A percentile compares a stretch with the other conserved stretches of the same genome.
phyloP scores from a whole-genome alignment of 2,329 filamentous ascomycete species.

The Nemania sp. region DNA sequence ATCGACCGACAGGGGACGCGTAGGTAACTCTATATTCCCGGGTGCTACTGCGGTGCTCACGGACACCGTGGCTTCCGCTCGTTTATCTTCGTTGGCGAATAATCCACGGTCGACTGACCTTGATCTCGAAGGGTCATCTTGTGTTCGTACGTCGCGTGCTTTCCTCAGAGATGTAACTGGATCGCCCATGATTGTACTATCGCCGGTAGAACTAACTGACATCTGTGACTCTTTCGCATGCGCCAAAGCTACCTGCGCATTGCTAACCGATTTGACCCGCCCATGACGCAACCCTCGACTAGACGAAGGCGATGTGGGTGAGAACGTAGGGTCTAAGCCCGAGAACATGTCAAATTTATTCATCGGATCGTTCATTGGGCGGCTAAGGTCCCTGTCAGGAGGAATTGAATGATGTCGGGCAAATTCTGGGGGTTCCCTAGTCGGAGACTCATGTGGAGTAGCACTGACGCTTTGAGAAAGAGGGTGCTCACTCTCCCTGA shows the following conservation, averaged over 20 bases:
- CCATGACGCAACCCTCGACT: conserved; percentile 55
- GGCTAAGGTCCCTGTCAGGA: conserved; percentile 53
- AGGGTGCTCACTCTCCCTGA: conserved; percentile 72
- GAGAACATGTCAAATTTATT: conserved; percentile 55
- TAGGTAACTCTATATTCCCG: conserved; percentile 67
- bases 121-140: conserved; percentile 65
- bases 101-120: conserved; percentile 73
- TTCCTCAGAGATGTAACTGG: conserved; percentile 60
- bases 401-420: conserved; percentile 56
- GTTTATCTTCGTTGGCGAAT: conserved; percentile 71
- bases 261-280: conserved; percentile 59
- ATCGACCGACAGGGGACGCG: conserved; percentile 59
- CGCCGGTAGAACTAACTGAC: conserved; percentile 55
- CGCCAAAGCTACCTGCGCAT: conserved; percentile 59
- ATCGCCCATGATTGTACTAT: conserved; percentile 51
- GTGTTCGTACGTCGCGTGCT: conserved; percentile 55
- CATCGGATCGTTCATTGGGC: conserved; percentile 51
- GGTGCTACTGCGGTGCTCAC: conserved; percentile 72
- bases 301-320: conserved; percentile 49
- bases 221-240: conserved; percentile 52
- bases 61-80: conserved; percentile 72
- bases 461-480: conserved; percentile 79
- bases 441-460: conserved; percentile 68
- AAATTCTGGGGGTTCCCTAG: conserved; percentile 49
- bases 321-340: conserved; percentile 49